Percentiles rank a stretch among this genome's conserved stretches.
Conservation (phyloP, 768 basidiomycete species). For the Termitomyces sp. region DNA sequence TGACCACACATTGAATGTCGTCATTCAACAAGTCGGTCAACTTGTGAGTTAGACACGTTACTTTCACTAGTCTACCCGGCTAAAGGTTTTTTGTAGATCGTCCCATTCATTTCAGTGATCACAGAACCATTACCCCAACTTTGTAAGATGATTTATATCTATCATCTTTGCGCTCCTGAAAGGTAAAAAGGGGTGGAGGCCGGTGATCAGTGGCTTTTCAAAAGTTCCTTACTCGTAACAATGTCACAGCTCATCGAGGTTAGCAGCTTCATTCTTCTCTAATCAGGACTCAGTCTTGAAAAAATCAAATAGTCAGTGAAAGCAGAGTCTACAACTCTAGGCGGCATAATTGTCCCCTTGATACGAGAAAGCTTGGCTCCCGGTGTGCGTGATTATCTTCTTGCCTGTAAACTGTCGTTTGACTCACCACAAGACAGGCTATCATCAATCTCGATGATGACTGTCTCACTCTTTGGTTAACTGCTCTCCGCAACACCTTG, state of each 20-base stretch:
- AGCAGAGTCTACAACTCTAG: conserved; percentile 51
- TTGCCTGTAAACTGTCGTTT: neutral
- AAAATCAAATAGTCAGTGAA: conserved; percentile 48
- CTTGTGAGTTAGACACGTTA: conserved; percentile 23
- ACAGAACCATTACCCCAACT: conserved; percentile 60
- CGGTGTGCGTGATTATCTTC: conserved; percentile 30
- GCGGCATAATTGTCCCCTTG: conserved; percentile 53
- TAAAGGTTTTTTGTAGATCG: conserved; percentile 39
- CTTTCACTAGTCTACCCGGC: neutral
- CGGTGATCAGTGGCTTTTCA: conserved; percentile 66
- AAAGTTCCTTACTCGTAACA: conserved; percentile 60
- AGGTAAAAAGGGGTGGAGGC: conserved; percentile 54
- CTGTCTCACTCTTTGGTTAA: conserved; percentile 68
- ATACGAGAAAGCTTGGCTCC: conserved; percentile 60
- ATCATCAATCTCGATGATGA: conserved; percentile 74
- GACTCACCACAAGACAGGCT: conserved; percentile 33
- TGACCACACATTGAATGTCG: conserved; percentile 58
- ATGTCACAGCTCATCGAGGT: conserved; percentile 70
- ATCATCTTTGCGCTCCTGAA: neutral
- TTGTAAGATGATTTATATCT: conserved; percentile 42
- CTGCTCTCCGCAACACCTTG: conserved; percentile 60
- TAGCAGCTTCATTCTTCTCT: conserved; percentile 9
- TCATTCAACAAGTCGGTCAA: conserved; percentile 53
- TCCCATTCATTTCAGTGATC: conserved; percentile 58
- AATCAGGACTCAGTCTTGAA: neutral